A percentile compares a stretch with the other conserved stretches of the same genome.
Evolutionary conservation across 805 yeast species (phyloP).

Genomic region (Cyberlindnera xishuangbannaensis): DNA sequence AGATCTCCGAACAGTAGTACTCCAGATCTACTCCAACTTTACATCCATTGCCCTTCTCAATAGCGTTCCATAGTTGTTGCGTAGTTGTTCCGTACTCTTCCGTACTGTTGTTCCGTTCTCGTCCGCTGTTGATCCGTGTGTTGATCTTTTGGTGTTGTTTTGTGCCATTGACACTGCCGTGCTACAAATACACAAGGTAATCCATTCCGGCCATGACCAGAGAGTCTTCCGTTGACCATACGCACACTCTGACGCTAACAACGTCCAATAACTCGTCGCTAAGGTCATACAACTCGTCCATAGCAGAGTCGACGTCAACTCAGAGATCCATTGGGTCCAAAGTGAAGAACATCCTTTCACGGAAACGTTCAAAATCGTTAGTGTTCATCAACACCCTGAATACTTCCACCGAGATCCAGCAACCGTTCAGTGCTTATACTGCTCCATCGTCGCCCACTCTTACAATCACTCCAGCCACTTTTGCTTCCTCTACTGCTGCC

Average conservation of each 20-base stretch:
- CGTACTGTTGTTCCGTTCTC: no score
- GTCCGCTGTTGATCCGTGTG: no score
- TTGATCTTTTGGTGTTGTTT: no score
- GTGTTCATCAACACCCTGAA: constrained; percentile 6
- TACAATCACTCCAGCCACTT: background rate
- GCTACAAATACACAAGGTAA: no score
- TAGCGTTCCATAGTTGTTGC: no score
- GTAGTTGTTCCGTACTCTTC: no score
- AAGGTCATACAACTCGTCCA: constrained; percentile 19
- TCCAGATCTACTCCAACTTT: no score
- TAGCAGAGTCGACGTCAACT: constrained; percentile 17
- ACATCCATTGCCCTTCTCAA: no score
- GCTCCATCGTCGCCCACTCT: background rate
- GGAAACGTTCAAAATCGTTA: constrained; percentile 16
- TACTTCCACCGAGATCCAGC: background rate
- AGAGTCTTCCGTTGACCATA: constrained; percentile 4
- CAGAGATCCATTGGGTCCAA: constrained; percentile 10
- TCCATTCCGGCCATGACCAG: constrained; percentile 4
- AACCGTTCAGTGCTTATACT: no score
- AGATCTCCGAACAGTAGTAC: no score
- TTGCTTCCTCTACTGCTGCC: background rate
- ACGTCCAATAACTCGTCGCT: constrained; percentile 21
- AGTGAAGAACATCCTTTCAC: constrained; percentile 8
- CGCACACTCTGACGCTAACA: constrained; percentile 13
- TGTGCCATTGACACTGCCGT: no score